Conservation (phyloP, 768 basidiomycete species). For the Pleurotus djamor region DNA sequence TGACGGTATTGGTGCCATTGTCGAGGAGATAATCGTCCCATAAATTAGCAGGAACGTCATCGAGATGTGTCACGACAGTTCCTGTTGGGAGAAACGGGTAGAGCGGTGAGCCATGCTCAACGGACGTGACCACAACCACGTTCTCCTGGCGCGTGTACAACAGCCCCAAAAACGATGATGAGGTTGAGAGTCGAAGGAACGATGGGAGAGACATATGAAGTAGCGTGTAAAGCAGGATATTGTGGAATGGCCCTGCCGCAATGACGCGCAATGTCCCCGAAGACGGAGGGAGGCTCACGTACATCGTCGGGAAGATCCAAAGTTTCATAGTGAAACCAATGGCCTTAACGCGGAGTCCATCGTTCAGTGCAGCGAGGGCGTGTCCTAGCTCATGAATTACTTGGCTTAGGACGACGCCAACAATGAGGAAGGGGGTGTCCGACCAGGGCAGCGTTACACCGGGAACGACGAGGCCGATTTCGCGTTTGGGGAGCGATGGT, state of each 20-base stretch:
- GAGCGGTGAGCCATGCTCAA: no score
- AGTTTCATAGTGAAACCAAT: conserved; percentile 57
- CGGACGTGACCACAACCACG: no score
- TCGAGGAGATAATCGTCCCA: no score
- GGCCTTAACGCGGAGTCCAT: conserved; percentile 52
- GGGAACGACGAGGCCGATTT: conserved; percentile 43
- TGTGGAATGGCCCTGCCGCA: conserved; percentile 79
- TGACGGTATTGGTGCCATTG: no score
- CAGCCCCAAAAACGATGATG: not conserved
- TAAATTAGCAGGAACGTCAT: no score
- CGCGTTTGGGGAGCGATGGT: not conserved
- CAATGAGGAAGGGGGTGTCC: conserved; percentile 65
- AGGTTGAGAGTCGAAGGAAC: not conserved
- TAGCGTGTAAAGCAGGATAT: conserved; percentile 57
- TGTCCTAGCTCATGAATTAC: conserved; percentile 82
- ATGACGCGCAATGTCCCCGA: conserved; percentile 53
- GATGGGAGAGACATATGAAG: conserved; percentile 1
- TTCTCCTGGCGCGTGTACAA: no score
- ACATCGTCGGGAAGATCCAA: conserved; percentile 52
- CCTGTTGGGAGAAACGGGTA: no score
- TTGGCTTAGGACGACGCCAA: conserved; percentile 62
- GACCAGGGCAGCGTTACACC: conserved; percentile 77
- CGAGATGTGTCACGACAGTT: no score
- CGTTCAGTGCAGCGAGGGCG: conserved; percentile 52
- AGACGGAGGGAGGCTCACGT: conserved; percentile 54